Base-by-base conservation (phyloP, 106 monocot species). In the Dendrobium catenatum region DNA sequence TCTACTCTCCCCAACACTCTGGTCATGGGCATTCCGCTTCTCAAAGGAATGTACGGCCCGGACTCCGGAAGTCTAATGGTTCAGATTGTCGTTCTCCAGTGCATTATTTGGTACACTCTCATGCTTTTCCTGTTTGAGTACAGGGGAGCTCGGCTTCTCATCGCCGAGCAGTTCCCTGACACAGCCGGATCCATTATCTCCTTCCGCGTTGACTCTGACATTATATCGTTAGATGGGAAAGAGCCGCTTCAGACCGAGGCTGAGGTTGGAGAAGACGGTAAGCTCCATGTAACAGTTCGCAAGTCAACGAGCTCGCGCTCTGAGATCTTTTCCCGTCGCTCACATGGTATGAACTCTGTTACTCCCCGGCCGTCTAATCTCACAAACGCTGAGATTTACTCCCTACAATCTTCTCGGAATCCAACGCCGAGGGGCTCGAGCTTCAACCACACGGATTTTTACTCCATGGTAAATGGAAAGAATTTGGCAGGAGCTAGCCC, bases 201-300 rank as follows among this genome's bases (percentile, higher is more conserved):
- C 61, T 81, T 90, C 77, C 72, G 55, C 6, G 90, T 90, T 33
- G 90, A 90, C 27, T 83, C 87, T 0, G 90, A 90, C 77, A 85
- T 90, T 37, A 31, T 85, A 5, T 90, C 90, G 9, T 56, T 90
- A 18, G 81, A 83, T 54, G 90, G 87, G 1, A 42, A 81, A 16
- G 90, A 90, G n/a, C 77, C 78, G 55, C 78, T 89, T n/a, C 83
- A 87, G 79, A 81, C 87, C 18, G 90, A 90, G 49, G 87, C 90
- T 10, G 90, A 90, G 83, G 70, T 90, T 4, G 85, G 87, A 9
- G 56, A 87, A 22, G 86, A 86, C 76, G 89, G 89, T 22, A 81
- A 81, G 80, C 77, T 87, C 6, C 86, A 84, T 40, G 90, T 90
- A 7, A 80, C 83, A 0, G 80, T 90, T 16, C 77, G 90, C 58